These are phyloP conservation scores for Ophiostoma triangulosporum DNA, from an alignment of 2,329 filamentous ascomycete species.

Conservation along the genomic window DNA sequence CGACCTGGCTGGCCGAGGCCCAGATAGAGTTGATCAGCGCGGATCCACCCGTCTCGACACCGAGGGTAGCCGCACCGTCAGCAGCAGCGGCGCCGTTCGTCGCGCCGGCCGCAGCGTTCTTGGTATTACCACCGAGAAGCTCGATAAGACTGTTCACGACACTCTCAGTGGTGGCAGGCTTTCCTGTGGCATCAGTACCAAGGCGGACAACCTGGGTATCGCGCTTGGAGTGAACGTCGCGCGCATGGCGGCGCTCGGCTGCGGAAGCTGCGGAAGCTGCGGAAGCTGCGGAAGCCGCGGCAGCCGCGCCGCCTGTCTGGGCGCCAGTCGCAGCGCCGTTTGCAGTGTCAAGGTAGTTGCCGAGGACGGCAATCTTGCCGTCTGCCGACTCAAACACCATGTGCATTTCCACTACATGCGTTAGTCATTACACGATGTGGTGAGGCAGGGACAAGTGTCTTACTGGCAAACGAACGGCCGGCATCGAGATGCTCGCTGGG, in stretches of 20 bases:
- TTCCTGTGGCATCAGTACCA: background rate
- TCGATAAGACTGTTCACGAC: background rate
- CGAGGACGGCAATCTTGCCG: constrained; percentile 29
- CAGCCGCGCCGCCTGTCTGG: background rate
- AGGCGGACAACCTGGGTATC: background rate
- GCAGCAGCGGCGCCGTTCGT: background rate
- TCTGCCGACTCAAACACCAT: constrained; percentile 40
- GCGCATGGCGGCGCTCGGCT: constrained; percentile 9
- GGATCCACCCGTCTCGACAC: constrained; percentile 19
- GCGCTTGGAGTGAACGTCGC: constrained; percentile 2
- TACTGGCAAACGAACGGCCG: constrained; percentile 21
- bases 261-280: background rate
- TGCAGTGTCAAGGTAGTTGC: constrained; percentile 29
- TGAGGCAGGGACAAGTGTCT: too few relatives aligned
- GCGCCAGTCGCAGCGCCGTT: constrained; percentile 13
- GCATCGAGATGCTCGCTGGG: constrained; percentile 35
- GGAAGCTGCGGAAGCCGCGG: background rate
- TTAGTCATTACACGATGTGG: too few relatives aligned
- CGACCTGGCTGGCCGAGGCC: constrained; percentile 26
- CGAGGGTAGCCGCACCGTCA: background rate
- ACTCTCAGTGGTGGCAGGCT: background rate
- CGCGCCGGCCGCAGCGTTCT: background rate
- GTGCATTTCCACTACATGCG: constrained; percentile 37
- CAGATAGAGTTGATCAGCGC: constrained; percentile 34
- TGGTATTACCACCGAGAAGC: constrained; percentile 15